Evolutionary conservation across 345 rosid species (phyloP), one percentile per base, ranked within the genome.

Genomic region (Salix caprea): DNA sequence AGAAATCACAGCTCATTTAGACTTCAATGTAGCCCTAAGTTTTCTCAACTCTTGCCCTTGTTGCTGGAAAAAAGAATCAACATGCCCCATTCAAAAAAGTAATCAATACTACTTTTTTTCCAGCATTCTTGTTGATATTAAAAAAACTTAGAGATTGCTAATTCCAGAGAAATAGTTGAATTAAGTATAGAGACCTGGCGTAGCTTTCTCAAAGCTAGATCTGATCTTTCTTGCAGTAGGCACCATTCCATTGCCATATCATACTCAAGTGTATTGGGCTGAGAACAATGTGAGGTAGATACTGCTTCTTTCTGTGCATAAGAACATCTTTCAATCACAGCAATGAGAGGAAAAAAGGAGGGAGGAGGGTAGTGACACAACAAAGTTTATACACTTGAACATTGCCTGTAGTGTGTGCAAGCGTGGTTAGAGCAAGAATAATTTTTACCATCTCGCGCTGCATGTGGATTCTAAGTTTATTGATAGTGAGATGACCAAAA

Each of bases 201-300:
- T 60, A 90, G 50, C 3, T 15, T 72, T 74, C 77, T 75, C 90
- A 82, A 78, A 15, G 80, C 73, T 11, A 30, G 62, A 19, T 90
- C 84, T 15, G 73, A 71, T 84, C 87, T 89, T 69, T 88, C 87
- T 77, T 81, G 87, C 61, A 75, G 88, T 76, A 92, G 78, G 65
- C 85, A 78, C 99, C 99, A 96, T 14, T 90, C 98, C 85, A 89
- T 58, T 24, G 98, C 97, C 97, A 94, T 83, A 44, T 94, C 97
- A 85, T 82, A 92, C 82, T 90, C 98, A 79, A 94, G 72, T 37
- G 89, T 91, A 81, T 96, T 96, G 15, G 93, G 90, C 81, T 96
- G 98, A 80, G 97, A 86, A 79, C 88, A 89, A 86, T 91, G 99
- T 40, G 99, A 91, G 67, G 96, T 92, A 82, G 97, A 87, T 70